Evolutionary conservation across 139 green algal genomes (phyloP).

Genomic region (Klebsormidium nitens): DNA sequence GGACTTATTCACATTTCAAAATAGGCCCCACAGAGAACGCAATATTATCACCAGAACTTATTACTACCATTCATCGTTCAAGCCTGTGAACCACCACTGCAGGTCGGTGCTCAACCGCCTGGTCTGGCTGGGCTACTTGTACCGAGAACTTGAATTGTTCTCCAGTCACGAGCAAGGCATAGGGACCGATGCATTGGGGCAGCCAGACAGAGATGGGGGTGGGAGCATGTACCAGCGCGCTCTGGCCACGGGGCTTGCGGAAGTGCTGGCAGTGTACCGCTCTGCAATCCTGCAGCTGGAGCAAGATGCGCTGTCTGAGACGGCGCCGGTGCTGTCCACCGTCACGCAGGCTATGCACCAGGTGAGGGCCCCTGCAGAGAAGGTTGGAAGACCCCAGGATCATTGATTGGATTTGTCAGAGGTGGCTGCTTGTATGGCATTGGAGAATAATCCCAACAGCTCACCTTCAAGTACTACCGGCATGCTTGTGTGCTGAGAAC

Average conservation of each 20-base stretch:
- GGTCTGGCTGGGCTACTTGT: slow-evolving; percentile 62
- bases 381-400: too few relatives aligned
- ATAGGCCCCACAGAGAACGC: too few relatives aligned
- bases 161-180: slow-evolving; percentile 42
- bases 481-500: too few relatives aligned
- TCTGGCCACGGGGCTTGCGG: slow-evolving; percentile 64
- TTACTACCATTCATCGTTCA: too few relatives aligned
- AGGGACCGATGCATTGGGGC: background rate
- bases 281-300: slow-evolving; percentile 60
- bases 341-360: background rate
- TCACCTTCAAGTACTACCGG: too few relatives aligned
- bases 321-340: slow-evolving; percentile 1
- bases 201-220: background rate
- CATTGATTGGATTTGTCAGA: too few relatives aligned
- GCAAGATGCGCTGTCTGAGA: slow-evolving; percentile 47
- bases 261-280: slow-evolving; percentile 76
- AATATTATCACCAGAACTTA: too few relatives aligned
- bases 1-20: too few relatives aligned
- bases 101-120: slow-evolving; percentile 62
- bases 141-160: slow-evolving; percentile 53
- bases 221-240: slow-evolving; percentile 58
- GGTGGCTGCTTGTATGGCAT: too few relatives aligned
- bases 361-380: too few relatives aligned
- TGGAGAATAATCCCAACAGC: too few relatives aligned
- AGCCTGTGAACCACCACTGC: too few relatives aligned